A percentile compares a stretch with the other conserved stretches of the same genome.
Evolutionary conservation across 2,329 filamentous ascomycete genomes (phyloP).

Genomic region (Harringtonia lauricola): DNA sequence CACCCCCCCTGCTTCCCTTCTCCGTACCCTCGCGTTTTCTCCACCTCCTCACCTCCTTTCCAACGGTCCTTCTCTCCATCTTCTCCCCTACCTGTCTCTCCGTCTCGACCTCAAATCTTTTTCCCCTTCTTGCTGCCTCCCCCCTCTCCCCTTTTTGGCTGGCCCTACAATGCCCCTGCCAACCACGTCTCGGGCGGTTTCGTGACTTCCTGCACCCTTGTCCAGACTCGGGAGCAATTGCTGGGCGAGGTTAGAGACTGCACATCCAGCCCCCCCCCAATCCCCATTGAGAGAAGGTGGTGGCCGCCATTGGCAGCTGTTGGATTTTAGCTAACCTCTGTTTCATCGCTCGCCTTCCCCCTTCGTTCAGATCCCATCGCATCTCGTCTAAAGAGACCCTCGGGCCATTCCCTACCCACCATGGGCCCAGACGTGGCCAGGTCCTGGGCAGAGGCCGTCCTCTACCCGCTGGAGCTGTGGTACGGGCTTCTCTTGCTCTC

Average conservation of each 20-base stretch:
- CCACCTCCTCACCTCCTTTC: neutral
- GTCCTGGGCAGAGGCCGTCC: constrained; percentile 28
- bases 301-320: neutral
- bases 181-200: constrained; percentile 6
- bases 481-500: constrained; percentile 42
- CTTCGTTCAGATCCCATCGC: neutral
- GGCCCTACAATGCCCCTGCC: constrained; percentile 8
- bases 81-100: neutral
- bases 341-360: neutral
- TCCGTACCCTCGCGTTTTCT: neutral
- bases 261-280: neutral
- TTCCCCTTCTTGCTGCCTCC: neutral
- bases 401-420: constrained; percentile 14
- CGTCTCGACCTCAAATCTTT: neutral
- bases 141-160: neutral
- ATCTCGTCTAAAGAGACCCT: neutral
- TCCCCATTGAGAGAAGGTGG: neutral
- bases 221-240: constrained; percentile 3
- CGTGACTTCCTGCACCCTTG: constrained; percentile 7
- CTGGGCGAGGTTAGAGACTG: constrained; percentile 8
- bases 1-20: neutral
- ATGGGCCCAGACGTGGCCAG: constrained; percentile 10
- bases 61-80: neutral
- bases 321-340: no score
- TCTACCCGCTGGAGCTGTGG: constrained; percentile 35